Evolutionary conservation across 2,329 filamentous ascomycete genomes (phyloP), one percentile per base, ranked within the genome.

Genomic region (Botryotinia narcissicola): DNA sequence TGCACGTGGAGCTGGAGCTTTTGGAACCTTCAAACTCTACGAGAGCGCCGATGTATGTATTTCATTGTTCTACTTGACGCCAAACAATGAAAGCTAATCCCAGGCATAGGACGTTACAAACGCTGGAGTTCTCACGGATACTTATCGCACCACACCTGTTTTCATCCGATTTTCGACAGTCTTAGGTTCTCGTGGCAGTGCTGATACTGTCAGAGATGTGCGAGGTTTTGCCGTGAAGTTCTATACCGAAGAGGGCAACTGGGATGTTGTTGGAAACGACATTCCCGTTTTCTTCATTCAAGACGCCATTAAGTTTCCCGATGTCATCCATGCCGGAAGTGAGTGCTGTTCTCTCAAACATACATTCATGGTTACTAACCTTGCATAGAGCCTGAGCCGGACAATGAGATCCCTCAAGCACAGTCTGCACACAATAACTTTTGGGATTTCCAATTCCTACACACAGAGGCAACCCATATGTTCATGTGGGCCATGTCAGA

Each of bases 121-220:
- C 46, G 91, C 91, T 1, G 86, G 86, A 8, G 85, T 93, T 5
- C 82, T 93, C 63, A 93, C 88, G 2, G 91, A 93, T 75, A 93
- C 90, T 0, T 88, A 87, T 0, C 87, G 90, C 44, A 87, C 86
- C 48, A 94, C 92, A 0, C 89, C 87, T 0, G 84, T 93, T 1
- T 93, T 93, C 79, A 79, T 92, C 25, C 90, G 93, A 0, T 95
- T 96, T 81, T 95, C 92, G 0, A 95, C 93, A 0, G 93, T 93
- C 0, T 85, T 93, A 2, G 92, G 92, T 10, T 93, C 89, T 79
- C 87, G 90, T 48, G 93, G 93, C 20, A 93, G 90, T 70, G 91
- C 92, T 9, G 93, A 96, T 80, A 95, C 92, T 0, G 93, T 94
- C 1, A 88, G 93, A n/a, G 93, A 96, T 84, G 91, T 94, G 3